Percentiles rank a stretch among this genome's conserved stretches.
Conservation (phyloP, 148 eudicot genomes). For the Diospyros lotus region DNA sequence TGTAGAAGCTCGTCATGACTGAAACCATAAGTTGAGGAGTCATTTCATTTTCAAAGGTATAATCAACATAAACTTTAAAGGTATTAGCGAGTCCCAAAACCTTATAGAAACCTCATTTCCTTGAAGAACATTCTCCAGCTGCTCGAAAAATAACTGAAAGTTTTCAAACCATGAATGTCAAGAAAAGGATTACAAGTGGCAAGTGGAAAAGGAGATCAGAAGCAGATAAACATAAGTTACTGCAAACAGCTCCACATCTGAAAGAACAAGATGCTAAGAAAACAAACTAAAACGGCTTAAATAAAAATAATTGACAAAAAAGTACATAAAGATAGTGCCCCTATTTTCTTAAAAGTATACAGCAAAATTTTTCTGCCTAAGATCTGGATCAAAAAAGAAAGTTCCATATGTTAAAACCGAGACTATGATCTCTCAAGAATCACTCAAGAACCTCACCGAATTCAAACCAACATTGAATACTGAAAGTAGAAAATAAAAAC, state of each 20-base stretch:
- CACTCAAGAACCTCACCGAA: no score
- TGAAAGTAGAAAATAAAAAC: no score
- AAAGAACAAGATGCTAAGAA: neutral
- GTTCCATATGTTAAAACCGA: no score
- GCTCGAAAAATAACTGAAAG: constrained; percentile 83
- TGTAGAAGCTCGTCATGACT: constrained; percentile 79
- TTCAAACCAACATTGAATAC: no score
- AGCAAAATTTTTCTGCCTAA: no score
- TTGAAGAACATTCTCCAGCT: constrained; percentile 81
- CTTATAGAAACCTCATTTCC: constrained; percentile 59
- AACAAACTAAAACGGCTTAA: constrained; percentile 1
- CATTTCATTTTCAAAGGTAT: constrained; percentile 1
- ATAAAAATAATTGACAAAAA: neutral
- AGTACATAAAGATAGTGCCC: neutral
- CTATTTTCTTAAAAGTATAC: no score
- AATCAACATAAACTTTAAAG: neutral
- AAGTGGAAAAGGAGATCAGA: neutral
- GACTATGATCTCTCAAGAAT: no score
- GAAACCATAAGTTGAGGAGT: constrained; percentile 24
- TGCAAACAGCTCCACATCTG: neutral
- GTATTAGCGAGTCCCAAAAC: constrained; percentile 23
- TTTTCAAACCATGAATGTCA: constrained; percentile 1
- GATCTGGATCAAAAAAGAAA: no score
- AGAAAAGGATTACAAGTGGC: no score
- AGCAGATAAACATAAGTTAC: constrained; percentile 5